These are phyloP conservation scores for Lactifluus pinguis DNA, from an alignment of 768 basidiomycete genomes.

Conservation along the genomic window DNA sequence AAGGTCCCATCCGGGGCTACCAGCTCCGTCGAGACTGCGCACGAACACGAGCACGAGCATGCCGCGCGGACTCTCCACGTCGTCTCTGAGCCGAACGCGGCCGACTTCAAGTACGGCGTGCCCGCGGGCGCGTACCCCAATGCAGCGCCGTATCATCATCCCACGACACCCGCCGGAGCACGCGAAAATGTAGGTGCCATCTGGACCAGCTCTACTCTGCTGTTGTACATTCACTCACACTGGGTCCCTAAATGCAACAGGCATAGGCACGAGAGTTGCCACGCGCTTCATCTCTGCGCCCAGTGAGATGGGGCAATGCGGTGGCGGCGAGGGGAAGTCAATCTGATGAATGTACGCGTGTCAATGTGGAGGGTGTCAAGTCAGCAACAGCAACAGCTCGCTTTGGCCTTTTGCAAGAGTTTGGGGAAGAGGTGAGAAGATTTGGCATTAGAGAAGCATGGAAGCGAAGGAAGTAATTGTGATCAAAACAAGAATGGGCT, in stretches of 20 bases:
- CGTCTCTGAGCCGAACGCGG: constrained; percentile 62
- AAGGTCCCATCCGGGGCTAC: constrained; percentile 23
- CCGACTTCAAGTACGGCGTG: constrained; percentile 54
- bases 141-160: constrained; percentile 30
- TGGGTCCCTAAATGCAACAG: constrained; percentile 33
- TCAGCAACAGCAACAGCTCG: constrained; percentile 25
- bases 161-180: constrained; percentile 30
- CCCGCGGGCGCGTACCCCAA: constrained; percentile 52
- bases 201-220: constrained; percentile 36
- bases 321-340: constrained; percentile 36
- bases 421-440: constrained; percentile 38
- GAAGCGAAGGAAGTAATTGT: constrained; percentile 35
- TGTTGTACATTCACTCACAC: constrained; percentile 36
- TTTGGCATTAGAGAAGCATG: constrained; percentile 39
- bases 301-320: constrained; percentile 34
- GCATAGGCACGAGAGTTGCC: constrained; percentile 41
- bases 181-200: constrained; percentile 28
- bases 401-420: constrained; percentile 34
- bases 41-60: constrained; percentile 56
- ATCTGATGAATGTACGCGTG: constrained; percentile 35
- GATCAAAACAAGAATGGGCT: neutral
- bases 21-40: constrained; percentile 25
- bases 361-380: constrained; percentile 25
- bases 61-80: constrained; percentile 54
- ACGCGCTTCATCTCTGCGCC: constrained; percentile 35